Evolutionary conservation across 1,284 basidiomycete species (phyloP), one percentile per base, ranked within the genome.

Genomic region (Malassezia slooffiae): DNA sequence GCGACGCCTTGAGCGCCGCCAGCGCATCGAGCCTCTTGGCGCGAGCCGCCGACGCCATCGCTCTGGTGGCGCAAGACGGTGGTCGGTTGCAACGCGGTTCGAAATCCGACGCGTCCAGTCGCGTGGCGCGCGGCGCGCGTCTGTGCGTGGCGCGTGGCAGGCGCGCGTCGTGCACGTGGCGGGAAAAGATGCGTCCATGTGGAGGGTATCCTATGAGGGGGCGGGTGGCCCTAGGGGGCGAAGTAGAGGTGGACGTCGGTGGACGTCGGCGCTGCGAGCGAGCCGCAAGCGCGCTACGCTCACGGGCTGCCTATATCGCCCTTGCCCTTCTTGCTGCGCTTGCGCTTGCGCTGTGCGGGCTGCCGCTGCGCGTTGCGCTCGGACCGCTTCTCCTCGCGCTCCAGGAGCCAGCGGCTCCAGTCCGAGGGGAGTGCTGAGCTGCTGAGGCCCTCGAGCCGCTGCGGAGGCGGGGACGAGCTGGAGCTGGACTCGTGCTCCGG

Each of bases 1-100:
- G 54, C 43, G 58, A 55, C 12, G 64, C 64, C 45, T 60, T 65
- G 34, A 67, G 56, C n/a, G 62, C 60, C 4, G 60, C 60, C 5
- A 67, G 53, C 13, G 64, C 64, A 36, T 45, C 55, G 29, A 59
- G 52, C 51, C 58, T 55, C 42, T 59, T 57, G 26, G 57, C 53
- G 32, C 46, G 54, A n/a, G n/a, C n/a, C n/a, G n/a, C n/a, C 5
- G 57, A 50, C 19, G 59, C 45, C 56, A 58, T 58, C 37, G n/a
- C n/a, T n/a, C n/a, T 22, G 2, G 17, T 4, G 17, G 22, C 23
- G 15, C n/a, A n/a, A n/a, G n/a, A 35, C 13, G 17, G 34, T 21
- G n/a, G 32, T n/a, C 8, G 13, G 3, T 8, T 22, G 2, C 2
- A 36, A 19, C 22, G 13, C 13, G 33, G 20, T 19, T 19, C 11